A percentile compares a stretch with the other conserved stretches of the same genome.
These are phyloP conservation scores for Malbranchea zuffiana DNA, from an alignment of 2,329 filamentous ascomycete species.

Conservation along the genomic window DNA sequence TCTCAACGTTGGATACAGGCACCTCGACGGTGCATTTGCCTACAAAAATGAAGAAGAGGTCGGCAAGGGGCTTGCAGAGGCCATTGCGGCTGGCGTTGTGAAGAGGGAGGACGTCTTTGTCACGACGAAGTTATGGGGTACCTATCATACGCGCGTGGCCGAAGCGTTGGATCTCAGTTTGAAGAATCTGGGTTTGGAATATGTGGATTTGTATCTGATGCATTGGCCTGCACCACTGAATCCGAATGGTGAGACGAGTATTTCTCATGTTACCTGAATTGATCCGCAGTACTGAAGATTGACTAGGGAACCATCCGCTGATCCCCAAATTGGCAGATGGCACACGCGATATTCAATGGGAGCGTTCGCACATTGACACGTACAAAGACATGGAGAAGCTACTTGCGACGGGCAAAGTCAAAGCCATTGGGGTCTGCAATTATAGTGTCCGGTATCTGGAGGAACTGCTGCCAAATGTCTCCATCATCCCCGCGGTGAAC, in stretches of 20 bases:
- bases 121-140: slow-evolving; percentile 76
- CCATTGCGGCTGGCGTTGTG: slow-evolving; percentile 55
- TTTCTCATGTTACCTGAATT: background rate
- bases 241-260: slow-evolving; percentile 47
- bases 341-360: slow-evolving; percentile 57
- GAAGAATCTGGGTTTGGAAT: slow-evolving; percentile 62
- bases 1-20: slow-evolving; percentile 17
- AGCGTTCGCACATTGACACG: slow-evolving; percentile 61
- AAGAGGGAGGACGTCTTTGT: slow-evolving; percentile 74
- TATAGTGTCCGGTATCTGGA: slow-evolving; percentile 46
- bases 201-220: slow-evolving; percentile 71
- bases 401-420: slow-evolving; percentile 43
- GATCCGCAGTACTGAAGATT: background rate
- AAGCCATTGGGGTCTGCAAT: slow-evolving; percentile 51
- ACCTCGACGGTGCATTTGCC: slow-evolving; percentile 28
- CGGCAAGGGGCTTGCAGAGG: slow-evolving; percentile 63
- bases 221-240: slow-evolving; percentile 74
- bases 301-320: slow-evolving; percentile 27
- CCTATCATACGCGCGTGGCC: slow-evolving; percentile 60
- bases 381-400: slow-evolving; percentile 61
- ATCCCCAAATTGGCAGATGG: slow-evolving; percentile 68
- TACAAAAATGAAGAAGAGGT: slow-evolving; percentile 63
- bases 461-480: slow-evolving; percentile 46
- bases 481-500: slow-evolving; percentile 57
- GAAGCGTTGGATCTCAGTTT: slow-evolving; percentile 62